phyloP scores from a whole-genome alignment of 176 grass and related monocot species.

The Musa acuminata region DNA sequence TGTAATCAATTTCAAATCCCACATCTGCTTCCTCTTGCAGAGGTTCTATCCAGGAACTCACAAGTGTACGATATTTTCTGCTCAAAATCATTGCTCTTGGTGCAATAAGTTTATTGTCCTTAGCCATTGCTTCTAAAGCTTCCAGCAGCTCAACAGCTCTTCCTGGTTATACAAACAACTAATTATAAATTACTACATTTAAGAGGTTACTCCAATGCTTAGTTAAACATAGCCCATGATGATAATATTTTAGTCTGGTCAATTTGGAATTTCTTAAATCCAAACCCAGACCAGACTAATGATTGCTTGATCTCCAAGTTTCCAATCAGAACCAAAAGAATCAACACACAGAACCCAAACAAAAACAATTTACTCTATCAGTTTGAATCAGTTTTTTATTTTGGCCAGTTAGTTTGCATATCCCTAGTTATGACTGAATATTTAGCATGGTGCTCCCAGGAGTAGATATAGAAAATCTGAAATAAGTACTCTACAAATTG shows the following conservation, averaged over 20 bases:
- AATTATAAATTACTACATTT: slow-evolving; percentile 5
- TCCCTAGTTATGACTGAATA: neutral
- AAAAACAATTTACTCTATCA: neutral
- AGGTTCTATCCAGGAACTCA: slow-evolving; percentile 98
- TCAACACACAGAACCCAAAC: neutral
- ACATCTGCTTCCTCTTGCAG: slow-evolving; percentile 98
- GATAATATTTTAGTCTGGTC: neutral
- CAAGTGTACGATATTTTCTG: slow-evolving; percentile 90
- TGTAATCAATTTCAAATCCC: slow-evolving; percentile 88
- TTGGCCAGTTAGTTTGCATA: neutral
- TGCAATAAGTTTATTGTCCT: slow-evolving; percentile 60
- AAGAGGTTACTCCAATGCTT: neutral
- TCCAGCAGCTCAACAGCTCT: slow-evolving; percentile 86
- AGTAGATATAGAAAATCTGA: neutral
- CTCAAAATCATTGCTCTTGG: slow-evolving; percentile 90
- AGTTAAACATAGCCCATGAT: neutral
- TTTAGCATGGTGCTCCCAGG: neutral
- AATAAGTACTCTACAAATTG: neutral
- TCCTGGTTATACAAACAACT: slow-evolving; percentile 77
- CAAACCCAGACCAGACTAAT: neutral
- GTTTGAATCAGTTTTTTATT: neutral
- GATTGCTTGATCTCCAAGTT: neutral
- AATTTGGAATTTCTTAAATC: neutral
- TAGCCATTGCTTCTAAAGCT: slow-evolving; percentile 82
- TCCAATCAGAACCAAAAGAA: neutral